These are phyloP conservation scores for Saccharata proteae DNA, from an alignment of 2,329 filamentous ascomycete genomes.

Conservation along the genomic window DNA sequence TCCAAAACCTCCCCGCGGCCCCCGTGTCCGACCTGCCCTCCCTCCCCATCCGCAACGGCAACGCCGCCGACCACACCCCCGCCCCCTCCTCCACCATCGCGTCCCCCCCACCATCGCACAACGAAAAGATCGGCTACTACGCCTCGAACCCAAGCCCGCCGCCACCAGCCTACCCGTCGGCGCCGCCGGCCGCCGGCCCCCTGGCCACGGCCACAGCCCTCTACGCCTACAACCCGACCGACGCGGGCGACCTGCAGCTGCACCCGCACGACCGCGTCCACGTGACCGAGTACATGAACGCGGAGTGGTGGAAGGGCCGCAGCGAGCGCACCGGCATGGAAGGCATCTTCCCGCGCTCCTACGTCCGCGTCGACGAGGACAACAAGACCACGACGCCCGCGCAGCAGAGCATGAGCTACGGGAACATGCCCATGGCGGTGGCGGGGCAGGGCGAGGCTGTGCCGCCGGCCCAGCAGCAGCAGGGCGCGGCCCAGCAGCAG, in stretches of 20 bases:
- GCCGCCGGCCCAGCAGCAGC: conserved; percentile 16
- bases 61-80: no score
- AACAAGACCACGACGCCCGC: conserved; percentile 26
- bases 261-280: conserved; percentile 68
- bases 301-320: conserved; percentile 90
- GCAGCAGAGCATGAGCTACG: conserved; percentile 52
- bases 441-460: conserved; percentile 43
- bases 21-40: conserved; percentile 22
- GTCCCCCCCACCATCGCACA: conserved; percentile 16
- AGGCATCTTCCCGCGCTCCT: conserved; percentile 91
- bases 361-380: conserved; percentile 63
- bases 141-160: conserved; percentile 19
- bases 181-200: conserved; percentile 39
- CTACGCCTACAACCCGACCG: conserved; percentile 70
- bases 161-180: conserved; percentile 33
- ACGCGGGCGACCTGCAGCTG: conserved; percentile 71
- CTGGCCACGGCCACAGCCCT: conserved; percentile 67
- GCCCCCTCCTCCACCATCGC: conserved; percentile 18
- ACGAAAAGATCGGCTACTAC: conserved; percentile 31
- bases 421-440: conserved; percentile 65
- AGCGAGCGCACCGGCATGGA: conserved; percentile 73
- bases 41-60: conserved; percentile 18
- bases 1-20: conserved; percentile 13
- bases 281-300: conserved; percentile 85
- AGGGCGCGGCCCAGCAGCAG: conserved; percentile 26